Conservation (phyloP, 2,329 filamentous ascomycete species). For the Fonsecaea multimorphosa region DNA sequence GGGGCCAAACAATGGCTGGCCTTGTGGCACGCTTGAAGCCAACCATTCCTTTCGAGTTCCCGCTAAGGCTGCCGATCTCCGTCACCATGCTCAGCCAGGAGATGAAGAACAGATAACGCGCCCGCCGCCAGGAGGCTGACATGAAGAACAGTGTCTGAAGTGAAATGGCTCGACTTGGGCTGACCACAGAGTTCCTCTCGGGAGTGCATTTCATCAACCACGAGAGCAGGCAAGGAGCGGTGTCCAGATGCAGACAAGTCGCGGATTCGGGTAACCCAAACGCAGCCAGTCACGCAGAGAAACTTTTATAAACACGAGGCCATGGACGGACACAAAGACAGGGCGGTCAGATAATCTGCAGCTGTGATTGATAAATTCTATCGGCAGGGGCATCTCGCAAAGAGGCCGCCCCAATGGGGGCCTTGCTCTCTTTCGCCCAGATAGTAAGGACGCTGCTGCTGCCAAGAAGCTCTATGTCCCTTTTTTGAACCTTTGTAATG, state of each 20-base stretch:
- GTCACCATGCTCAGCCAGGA: neutral
- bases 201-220: neutral
- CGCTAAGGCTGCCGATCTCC: slow-evolving; percentile 12
- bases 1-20: slow-evolving; percentile 3
- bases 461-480: neutral
- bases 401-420: neutral
- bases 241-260: neutral
- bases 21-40: slow-evolving; percentile 7
- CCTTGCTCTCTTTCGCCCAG: neutral
- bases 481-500: slow-evolving; percentile 1
- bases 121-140: neutral
- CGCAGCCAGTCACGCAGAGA: neutral
- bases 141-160: neutral
- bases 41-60: neutral
- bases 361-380: slow-evolving; percentile 13
- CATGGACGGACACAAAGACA: neutral
- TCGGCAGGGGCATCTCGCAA: neutral
- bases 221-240: neutral
- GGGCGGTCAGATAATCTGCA: slow-evolving; percentile 17
- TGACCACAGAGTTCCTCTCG: neutral
- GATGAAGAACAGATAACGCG: slow-evolving; percentile 1
- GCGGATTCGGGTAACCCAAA: neutral
- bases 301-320: neutral
- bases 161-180: neutral
- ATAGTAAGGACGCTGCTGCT: neutral